Evolutionary conservation across 768 basidiomycete genomes (phyloP).

Genomic region (Suillus subalutaceus): DNA sequence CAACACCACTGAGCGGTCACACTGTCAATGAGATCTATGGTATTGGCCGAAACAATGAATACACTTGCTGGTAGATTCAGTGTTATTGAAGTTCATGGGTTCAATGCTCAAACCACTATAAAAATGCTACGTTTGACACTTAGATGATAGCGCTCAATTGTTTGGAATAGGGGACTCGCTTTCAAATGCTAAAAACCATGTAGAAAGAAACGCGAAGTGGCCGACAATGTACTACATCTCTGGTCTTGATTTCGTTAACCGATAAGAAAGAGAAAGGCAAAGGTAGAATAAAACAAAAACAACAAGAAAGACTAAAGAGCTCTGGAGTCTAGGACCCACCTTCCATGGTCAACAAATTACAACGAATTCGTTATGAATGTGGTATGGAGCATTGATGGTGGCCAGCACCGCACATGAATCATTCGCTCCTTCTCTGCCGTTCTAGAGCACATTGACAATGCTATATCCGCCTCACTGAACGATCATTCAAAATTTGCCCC

Average conservation of each 20-base stretch:
- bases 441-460: not conserved
- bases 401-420: not conserved
- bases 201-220: not conserved
- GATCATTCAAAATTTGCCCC: slow-evolving; percentile 34
- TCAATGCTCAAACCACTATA: too few relatives aligned
- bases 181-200: not conserved
- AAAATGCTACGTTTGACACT: not conserved
- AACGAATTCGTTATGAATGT: not conserved
- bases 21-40: too few relatives aligned
- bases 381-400: not conserved
- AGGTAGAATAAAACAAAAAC: not conserved
- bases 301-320: not conserved
- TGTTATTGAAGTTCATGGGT: too few relatives aligned
- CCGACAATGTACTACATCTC: not conserved
- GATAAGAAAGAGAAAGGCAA: not conserved
- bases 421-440: not conserved
- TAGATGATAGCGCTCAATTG: not conserved
- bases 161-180: not conserved
- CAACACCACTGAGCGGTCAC: too few relatives aligned
- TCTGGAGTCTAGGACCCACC: too few relatives aligned
- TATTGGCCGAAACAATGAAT: too few relatives aligned
- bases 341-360: not conserved
- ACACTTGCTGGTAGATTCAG: too few relatives aligned
- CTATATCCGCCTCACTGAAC: not conserved
- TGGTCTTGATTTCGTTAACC: not conserved